Percentiles rank a stretch among this genome's conserved stretches.
Conservation (phyloP, 768 basidiomycete genomes). For the Amanita molliuscula region DNA sequence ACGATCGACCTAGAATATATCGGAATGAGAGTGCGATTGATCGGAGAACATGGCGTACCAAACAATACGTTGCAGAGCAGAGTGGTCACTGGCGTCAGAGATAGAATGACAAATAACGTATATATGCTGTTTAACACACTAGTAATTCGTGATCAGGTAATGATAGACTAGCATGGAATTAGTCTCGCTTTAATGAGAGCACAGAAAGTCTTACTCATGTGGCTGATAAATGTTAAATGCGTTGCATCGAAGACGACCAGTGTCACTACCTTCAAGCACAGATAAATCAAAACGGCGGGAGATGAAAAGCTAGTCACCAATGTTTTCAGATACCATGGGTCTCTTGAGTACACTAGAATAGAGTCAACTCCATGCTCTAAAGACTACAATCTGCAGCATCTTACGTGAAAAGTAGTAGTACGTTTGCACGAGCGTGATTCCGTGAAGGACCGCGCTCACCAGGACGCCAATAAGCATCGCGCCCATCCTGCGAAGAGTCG, state of each 20-base stretch:
- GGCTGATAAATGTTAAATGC: constrained; percentile 37
- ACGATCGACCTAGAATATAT: constrained; percentile 23
- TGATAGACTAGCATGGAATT: constrained; percentile 29
- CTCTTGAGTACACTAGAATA: constrained; percentile 24
- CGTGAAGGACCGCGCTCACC: constrained; percentile 26
- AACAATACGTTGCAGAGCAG: constrained; percentile 13
- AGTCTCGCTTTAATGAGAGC: not conserved
- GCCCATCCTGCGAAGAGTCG: constrained; percentile 24
- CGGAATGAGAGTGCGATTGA: constrained; percentile 6
- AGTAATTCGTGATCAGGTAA: constrained; percentile 35
- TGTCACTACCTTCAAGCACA: constrained; percentile 22
- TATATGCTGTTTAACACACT: constrained; percentile 12
- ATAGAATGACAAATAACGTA: too few relatives aligned
- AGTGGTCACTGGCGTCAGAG: constrained; percentile 13
- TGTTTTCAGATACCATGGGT: constrained; percentile 29
- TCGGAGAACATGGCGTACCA: constrained; percentile 14
- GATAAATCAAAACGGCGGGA: not conserved
- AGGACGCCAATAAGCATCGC: constrained; percentile 34
- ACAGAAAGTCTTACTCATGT: constrained; percentile 24
- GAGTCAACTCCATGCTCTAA: not conserved
- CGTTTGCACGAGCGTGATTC: constrained; percentile 35
- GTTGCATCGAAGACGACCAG: constrained; percentile 33
- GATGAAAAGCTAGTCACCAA: constrained; percentile 19
- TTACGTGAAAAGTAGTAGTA: constrained; percentile 34
- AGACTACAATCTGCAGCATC: not conserved